Evolutionary conservation across 345 rosid species (phyloP).

Genomic region (Cochlearia excelsa): DNA sequence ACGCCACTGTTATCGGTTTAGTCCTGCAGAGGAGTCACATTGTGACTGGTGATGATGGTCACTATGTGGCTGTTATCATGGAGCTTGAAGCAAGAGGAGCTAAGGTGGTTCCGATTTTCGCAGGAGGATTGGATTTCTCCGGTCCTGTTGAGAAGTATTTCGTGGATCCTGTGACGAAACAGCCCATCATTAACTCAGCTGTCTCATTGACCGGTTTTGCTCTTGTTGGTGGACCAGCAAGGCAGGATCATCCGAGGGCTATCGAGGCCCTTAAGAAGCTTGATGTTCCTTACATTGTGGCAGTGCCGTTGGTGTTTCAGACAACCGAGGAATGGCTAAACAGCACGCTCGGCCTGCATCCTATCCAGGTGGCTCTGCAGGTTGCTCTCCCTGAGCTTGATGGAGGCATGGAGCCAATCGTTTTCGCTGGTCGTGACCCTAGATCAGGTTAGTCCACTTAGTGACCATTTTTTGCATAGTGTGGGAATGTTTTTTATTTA

Average conservation of each 20-base stretch:
- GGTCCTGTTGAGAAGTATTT: slow-evolving; percentile 86
- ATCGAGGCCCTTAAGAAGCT: slow-evolving; percentile 86
- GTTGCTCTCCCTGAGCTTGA: slow-evolving; percentile 98
- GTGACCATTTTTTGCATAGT: slow-evolving; percentile 6
- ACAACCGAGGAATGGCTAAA: slow-evolving; percentile 98
- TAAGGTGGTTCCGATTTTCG: slow-evolving; percentile 86
- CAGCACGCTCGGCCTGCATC: slow-evolving; percentile 92
- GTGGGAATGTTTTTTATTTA: slow-evolving; percentile 15
- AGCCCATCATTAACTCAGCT: slow-evolving; percentile 67
- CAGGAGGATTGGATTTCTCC: slow-evolving; percentile 92
- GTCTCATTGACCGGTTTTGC: slow-evolving; percentile 93
- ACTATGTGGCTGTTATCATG: slow-evolving; percentile 97
- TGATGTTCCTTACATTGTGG: slow-evolving; percentile 90
- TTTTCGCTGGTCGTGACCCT: slow-evolving; percentile 97
- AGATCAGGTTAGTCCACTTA: slow-evolving; percentile 61
- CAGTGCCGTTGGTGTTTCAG: slow-evolving; percentile 92
- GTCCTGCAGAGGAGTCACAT: slow-evolving; percentile 96
- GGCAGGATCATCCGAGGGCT: slow-evolving; percentile 98
- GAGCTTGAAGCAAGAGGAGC: slow-evolving; percentile 98
- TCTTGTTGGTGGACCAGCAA: slow-evolving; percentile 97
- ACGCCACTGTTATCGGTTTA: slow-evolving; percentile 78
- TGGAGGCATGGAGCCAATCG: slow-evolving; percentile 99
- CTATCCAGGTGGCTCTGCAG: slow-evolving; percentile 97
- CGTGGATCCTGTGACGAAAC: slow-evolving; percentile 62
- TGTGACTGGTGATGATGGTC: slow-evolving; percentile 95